Evolutionary conservation across 129 eudicot species (phyloP).

Genomic region (Flaveria bidentis): DNA sequence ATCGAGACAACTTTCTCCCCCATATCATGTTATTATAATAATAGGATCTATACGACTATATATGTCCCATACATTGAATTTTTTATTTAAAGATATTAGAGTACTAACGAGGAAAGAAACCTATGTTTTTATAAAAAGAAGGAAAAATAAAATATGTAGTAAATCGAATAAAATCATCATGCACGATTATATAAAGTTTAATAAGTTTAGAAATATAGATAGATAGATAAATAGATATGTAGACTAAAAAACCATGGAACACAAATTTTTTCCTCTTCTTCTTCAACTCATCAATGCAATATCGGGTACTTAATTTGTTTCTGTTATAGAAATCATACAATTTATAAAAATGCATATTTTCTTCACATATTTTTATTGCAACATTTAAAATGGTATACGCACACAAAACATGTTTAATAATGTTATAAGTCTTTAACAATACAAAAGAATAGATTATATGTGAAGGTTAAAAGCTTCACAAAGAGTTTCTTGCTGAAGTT

Average conservation of each 20-base stretch:
- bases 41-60: conserved; percentile 1
- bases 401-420: too few relatives aligned
- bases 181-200: neutral
- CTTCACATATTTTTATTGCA: neutral
- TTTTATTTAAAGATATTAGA: conserved; percentile 15
- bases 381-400: neutral
- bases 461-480: too few relatives aligned
- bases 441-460: too few relatives aligned
- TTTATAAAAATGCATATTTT: neutral
- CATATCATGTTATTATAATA: conserved; percentile 23
- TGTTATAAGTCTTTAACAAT: too few relatives aligned
- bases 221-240: neutral
- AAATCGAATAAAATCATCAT: conserved; percentile 22
- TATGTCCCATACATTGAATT: conserved; percentile 26
- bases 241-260: neutral
- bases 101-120: neutral
- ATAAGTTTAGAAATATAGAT: neutral
- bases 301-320: too few relatives aligned
- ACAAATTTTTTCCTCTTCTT: neutral
- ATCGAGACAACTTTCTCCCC: conserved; percentile 33
- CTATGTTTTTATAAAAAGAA: neutral
- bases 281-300: neutral
- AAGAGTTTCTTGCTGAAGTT: too few relatives aligned
- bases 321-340: neutral
- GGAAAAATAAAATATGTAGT: neutral